phyloP scores from a whole-genome alignment of 2,329 filamentous ascomycete genomes.

The Sclerotinia subarctica region DNA sequence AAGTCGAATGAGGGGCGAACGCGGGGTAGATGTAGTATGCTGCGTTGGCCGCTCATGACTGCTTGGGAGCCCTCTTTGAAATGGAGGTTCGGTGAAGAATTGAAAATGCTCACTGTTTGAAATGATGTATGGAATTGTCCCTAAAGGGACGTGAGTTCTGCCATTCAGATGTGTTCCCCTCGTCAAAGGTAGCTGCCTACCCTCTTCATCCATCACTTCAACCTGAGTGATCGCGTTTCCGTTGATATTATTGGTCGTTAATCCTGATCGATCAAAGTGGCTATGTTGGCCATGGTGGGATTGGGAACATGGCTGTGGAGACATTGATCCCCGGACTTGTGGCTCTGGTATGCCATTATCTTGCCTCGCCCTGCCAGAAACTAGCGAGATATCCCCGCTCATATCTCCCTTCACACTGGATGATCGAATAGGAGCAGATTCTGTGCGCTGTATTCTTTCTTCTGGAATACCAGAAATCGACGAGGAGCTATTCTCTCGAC shows the following conservation, averaged over 20 bases:
- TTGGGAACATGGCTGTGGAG: too few relatives aligned
- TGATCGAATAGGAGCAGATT: neutral
- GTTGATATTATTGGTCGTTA: neutral
- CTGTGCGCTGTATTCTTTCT: conserved; percentile 7
- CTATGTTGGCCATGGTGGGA: neutral
- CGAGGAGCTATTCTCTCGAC: neutral
- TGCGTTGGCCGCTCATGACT: neutral
- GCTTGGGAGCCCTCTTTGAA: neutral
- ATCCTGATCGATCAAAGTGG: neutral
- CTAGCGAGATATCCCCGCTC: neutral
- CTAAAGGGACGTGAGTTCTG: neutral
- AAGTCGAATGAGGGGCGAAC: conserved; percentile 3
- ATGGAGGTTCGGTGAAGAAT: too few relatives aligned
- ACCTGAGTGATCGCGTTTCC: neutral
- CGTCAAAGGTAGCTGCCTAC: neutral
- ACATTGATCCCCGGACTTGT: neutral
- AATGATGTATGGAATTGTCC: neutral
- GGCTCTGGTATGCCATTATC: neutral
- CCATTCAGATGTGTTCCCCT: neutral
- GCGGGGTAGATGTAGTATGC: neutral
- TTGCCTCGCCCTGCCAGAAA: neutral
- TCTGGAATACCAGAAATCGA: neutral
- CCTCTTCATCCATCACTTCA: too few relatives aligned
- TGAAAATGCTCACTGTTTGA: neutral
- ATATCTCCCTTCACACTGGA: neutral